These are phyloP conservation scores for Pisolithus orientalis DNA, from an alignment of 768 basidiomycete species.

Conservation along the genomic window DNA sequence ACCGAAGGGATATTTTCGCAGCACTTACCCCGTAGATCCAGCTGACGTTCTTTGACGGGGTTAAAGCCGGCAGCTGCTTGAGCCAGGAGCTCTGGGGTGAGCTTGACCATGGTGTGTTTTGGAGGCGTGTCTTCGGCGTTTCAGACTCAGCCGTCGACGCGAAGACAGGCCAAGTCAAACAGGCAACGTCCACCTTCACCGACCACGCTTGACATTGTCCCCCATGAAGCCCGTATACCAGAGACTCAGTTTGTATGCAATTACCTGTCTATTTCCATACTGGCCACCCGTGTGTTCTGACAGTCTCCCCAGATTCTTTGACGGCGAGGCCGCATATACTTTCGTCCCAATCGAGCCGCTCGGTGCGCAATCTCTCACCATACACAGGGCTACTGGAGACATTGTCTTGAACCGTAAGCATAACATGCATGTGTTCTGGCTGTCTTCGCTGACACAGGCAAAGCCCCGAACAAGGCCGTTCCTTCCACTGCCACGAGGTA, in stretches of 20 bases:
- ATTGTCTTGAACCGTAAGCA: constrained; percentile 61
- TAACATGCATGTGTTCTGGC: background rate
- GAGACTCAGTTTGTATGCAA: constrained; percentile 62
- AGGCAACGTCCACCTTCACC: constrained; percentile 6
- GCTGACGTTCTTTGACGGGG: constrained; percentile 81
- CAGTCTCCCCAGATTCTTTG: constrained; percentile 45
- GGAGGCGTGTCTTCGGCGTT: constrained; percentile 14
- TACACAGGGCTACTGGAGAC: constrained; percentile 71
- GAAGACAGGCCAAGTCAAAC: background rate
- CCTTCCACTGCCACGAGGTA: constrained; percentile 54
- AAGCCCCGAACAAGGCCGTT: constrained; percentile 50
- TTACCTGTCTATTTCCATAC: background rate
- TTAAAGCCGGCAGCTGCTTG: constrained; percentile 74
- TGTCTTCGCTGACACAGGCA: background rate
- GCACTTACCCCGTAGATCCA: constrained; percentile 78
- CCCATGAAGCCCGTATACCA: constrained; percentile 68
- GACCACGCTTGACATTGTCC: constrained; percentile 10
- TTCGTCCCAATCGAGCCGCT: constrained; percentile 62
- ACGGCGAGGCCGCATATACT: constrained; percentile 70
- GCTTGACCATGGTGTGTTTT: constrained; percentile 59
- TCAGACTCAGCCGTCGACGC: constrained; percentile 28
- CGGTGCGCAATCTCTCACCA: constrained; percentile 60
- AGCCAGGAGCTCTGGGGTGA: constrained; percentile 90
- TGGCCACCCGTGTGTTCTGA: constrained; percentile 7
- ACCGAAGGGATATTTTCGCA: constrained; percentile 3